phyloP scores from a whole-genome alignment of 2,329 filamentous ascomycete genomes.

The Lachnellula arida region DNA sequence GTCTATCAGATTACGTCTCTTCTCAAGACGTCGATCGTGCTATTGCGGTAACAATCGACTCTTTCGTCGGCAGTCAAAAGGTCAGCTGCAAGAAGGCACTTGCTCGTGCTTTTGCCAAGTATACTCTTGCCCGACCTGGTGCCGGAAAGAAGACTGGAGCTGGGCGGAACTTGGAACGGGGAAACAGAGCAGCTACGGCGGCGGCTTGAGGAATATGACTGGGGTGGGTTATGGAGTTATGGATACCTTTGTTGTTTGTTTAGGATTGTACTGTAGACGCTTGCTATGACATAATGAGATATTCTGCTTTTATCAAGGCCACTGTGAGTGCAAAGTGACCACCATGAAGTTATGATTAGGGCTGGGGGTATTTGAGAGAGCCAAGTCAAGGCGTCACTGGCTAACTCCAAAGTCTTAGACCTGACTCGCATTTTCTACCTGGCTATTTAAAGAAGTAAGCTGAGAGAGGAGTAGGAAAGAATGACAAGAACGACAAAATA shows the following conservation, averaged over 20 bases:
- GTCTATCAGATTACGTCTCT: slow-evolving; percentile 91
- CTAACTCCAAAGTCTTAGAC: no score
- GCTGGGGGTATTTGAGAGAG: no score
- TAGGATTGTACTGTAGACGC: slow-evolving; percentile 12
- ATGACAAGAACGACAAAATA: no score
- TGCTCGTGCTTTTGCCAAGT: slow-evolving; percentile 92
- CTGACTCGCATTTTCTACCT: no score
- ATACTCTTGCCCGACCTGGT: slow-evolving; percentile 51
- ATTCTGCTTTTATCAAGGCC: neutral
- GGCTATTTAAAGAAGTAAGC: neutral
- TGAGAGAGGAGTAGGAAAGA: no score
- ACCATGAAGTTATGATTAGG: no score
- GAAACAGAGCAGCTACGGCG: slow-evolving; percentile 21
- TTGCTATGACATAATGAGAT: slow-evolving; percentile 23
- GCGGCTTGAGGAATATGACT: slow-evolving; percentile 17
- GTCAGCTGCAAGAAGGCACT: slow-evolving; percentile 96
- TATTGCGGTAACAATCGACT: slow-evolving; percentile 94
- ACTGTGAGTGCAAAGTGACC: neutral
- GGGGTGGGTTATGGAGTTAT: slow-evolving; percentile 16
- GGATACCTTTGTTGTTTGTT: slow-evolving; percentile 18
- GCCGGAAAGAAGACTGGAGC: slow-evolving; percentile 24
- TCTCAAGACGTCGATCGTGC: slow-evolving; percentile 90
- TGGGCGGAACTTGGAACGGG: slow-evolving; percentile 22
- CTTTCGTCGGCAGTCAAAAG: slow-evolving; percentile 94
- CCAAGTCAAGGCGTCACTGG: no score